These are phyloP conservation scores for Reticulascus tulasneorum DNA, from an alignment of 2,329 filamentous ascomycete genomes.

Conservation along the genomic window DNA sequence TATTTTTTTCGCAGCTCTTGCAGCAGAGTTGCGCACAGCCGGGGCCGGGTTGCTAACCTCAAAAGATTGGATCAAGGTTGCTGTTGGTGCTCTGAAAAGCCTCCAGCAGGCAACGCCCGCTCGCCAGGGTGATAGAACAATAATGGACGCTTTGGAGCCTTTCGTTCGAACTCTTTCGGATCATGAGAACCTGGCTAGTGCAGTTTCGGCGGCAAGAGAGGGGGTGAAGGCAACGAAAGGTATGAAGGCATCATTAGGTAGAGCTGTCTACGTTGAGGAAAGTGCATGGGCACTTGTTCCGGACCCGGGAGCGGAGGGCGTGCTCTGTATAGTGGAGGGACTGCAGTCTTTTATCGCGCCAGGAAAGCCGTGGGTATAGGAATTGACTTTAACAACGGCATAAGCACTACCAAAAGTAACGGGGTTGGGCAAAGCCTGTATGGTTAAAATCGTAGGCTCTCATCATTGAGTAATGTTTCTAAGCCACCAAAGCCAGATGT, in stretches of 20 bases:
- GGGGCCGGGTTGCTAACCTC: not conserved
- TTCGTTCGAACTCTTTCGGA: slow-evolving; percentile 58
- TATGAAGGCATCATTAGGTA: slow-evolving; percentile 71
- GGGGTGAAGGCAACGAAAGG: slow-evolving; percentile 66
- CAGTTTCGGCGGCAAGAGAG: slow-evolving; percentile 55
- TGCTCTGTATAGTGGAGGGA: slow-evolving; percentile 63
- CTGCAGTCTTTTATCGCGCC: too few relatives aligned
- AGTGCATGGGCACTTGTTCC: slow-evolving; percentile 66
- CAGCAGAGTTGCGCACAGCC: slow-evolving; percentile 19
- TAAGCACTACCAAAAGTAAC: too few relatives aligned
- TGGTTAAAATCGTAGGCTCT: slow-evolving; percentile 6
- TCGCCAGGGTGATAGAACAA: slow-evolving; percentile 65
- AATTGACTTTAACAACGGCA: too few relatives aligned
- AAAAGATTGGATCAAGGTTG: slow-evolving; percentile 1
- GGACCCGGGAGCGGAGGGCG: slow-evolving; percentile 60
- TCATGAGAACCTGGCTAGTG: slow-evolving; percentile 41
- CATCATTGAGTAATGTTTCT: slow-evolving; percentile 7
- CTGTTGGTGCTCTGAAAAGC: slow-evolving; percentile 2
- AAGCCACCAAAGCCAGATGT: slow-evolving; percentile 10
- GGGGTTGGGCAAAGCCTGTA: too few relatives aligned
- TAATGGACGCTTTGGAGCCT: slow-evolving; percentile 68
- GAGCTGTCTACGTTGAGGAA: slow-evolving; percentile 69
- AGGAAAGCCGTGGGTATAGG: too few relatives aligned
- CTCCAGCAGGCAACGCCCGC: slow-evolving; percentile 61
- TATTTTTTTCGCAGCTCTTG: slow-evolving; percentile 70